A percentile compares a stretch with the other conserved stretches of the same genome.
Conservation (phyloP, 768 basidiomycete species). For the Russula compacta region DNA sequence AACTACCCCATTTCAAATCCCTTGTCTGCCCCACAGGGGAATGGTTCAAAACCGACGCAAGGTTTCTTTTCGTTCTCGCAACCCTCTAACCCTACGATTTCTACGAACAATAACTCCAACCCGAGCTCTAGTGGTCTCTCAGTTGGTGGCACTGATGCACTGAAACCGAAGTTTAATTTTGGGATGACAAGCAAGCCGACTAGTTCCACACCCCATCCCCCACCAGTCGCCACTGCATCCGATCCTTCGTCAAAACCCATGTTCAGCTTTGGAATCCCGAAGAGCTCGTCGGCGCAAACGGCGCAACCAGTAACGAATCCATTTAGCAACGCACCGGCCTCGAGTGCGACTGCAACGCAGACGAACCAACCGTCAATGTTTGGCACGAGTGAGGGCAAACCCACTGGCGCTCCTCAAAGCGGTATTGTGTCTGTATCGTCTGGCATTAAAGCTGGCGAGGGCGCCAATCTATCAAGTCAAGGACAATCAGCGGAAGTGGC, state of each 20-base stretch:
- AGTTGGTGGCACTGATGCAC: conserved; percentile 2
- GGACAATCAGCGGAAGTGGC: background rate
- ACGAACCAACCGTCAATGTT: conserved; percentile 2
- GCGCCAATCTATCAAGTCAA: background rate
- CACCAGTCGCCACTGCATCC: conserved; percentile 4
- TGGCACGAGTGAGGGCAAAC: background rate
- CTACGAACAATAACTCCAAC: background rate
- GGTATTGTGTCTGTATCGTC: background rate
- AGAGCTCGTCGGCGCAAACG: background rate
- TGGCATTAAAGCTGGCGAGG: background rate
- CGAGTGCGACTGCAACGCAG: background rate
- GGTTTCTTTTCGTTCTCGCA: conserved; percentile 1
- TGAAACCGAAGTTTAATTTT: conserved; percentile 21
- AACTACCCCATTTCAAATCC: conserved; percentile 16
- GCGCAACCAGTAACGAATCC: conserved; percentile 2
- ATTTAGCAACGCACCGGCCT: conserved; percentile 9
- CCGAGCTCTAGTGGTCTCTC: conserved; percentile 1
- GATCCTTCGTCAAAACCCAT: background rate
- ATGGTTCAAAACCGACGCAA: background rate
- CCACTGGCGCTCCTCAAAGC: background rate
- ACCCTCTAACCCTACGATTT: background rate
- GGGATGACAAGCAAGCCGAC: conserved; percentile 17
- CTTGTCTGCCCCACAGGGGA: background rate
- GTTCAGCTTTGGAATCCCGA: conserved; percentile 2
- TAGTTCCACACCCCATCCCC: background rate